phyloP scores from a whole-genome alignment of 345 rosid species.

The Chamaenerion angustifolium region DNA sequence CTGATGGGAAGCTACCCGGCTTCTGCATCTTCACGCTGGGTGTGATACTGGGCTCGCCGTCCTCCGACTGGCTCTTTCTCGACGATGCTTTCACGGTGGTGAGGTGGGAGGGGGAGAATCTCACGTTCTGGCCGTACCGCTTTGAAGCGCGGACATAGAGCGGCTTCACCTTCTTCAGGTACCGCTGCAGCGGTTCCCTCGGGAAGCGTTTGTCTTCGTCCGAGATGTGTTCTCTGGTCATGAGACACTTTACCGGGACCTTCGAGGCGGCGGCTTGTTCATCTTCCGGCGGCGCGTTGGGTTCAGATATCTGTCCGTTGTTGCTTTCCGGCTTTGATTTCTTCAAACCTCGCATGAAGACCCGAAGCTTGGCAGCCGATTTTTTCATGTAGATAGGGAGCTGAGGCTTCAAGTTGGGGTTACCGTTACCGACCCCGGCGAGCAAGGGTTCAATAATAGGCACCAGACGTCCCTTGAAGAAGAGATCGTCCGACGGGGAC shows the following conservation, averaged over 20 bases:
- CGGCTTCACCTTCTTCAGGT: constrained; percentile 82
- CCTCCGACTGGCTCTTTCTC: constrained; percentile 15
- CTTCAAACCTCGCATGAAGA: constrained; percentile 54
- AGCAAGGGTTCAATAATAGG: constrained; percentile 9
- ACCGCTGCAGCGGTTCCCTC: constrained; percentile 58
- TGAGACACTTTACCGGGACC: constrained; percentile 54
- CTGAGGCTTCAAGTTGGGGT: constrained; percentile 30
- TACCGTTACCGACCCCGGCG: constrained; percentile 28
- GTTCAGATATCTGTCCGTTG: no score
- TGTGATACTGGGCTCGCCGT: constrained; percentile 8
- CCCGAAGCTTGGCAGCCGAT: constrained; percentile 77
- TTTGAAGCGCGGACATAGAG: constrained; percentile 73
- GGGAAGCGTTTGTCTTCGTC: constrained; percentile 32
- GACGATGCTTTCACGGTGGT: constrained; percentile 8
- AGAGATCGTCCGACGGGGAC: constrained; percentile 63
- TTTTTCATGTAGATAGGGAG: constrained; percentile 50
- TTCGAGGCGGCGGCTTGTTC: constrained; percentile 12
- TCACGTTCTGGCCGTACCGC: constrained; percentile 52
- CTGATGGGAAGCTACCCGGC: constrained; percentile 35
- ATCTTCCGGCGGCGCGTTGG: constrained; percentile 11
- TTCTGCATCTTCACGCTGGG: constrained; percentile 10
- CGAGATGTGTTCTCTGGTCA: constrained; percentile 53
- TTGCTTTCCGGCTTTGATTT: constrained; percentile 24
- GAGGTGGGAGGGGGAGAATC: constrained; percentile 21
- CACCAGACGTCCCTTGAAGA: constrained; percentile 57